Percentiles rank a stretch among this genome's conserved stretches.
Conservation (phyloP, 192 early-diverging fungal genomes). For the Coemansia aciculifera region DNA sequence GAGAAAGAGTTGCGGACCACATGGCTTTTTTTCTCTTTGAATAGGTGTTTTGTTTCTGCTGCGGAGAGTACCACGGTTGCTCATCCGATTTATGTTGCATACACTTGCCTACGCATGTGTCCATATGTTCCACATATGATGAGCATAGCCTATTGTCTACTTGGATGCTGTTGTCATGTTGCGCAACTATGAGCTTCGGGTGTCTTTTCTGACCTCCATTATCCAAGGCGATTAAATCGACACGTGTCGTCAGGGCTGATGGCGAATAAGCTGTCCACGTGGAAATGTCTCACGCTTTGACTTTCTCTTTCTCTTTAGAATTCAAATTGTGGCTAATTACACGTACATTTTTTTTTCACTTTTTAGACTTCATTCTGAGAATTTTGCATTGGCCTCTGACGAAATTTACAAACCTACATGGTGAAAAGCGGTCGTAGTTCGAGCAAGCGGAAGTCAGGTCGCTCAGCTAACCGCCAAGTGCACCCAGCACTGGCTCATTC, state of each 20-base stretch:
- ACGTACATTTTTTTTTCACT: not conserved
- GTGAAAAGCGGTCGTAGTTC: constrained; percentile 25
- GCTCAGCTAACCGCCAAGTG: not conserved
- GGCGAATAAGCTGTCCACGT: not conserved
- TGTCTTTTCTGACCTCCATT: not conserved
- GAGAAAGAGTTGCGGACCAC: not conserved
- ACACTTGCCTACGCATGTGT: not conserved
- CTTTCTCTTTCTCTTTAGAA: not conserved
- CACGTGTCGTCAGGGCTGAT: not conserved
- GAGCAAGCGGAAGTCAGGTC: constrained; percentile 21
- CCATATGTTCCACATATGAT: not conserved
- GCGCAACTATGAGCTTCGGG: not conserved
- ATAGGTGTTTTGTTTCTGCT: not conserved
- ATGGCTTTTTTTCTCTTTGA: not conserved
- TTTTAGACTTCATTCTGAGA: not conserved
- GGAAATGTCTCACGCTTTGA: not conserved
- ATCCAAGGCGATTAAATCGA: not conserved
- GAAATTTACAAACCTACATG: constrained; percentile 11
- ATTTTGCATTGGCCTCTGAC: not conserved
- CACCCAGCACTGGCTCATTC: not conserved
- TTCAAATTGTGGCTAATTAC: not conserved
- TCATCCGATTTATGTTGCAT: not conserved
- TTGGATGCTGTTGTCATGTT: not conserved
- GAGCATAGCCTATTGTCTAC: not conserved
- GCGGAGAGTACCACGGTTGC: not conserved